phyloP scores from a whole-genome alignment of 768 basidiomycete species.

The Scleroderma bovista region DNA sequence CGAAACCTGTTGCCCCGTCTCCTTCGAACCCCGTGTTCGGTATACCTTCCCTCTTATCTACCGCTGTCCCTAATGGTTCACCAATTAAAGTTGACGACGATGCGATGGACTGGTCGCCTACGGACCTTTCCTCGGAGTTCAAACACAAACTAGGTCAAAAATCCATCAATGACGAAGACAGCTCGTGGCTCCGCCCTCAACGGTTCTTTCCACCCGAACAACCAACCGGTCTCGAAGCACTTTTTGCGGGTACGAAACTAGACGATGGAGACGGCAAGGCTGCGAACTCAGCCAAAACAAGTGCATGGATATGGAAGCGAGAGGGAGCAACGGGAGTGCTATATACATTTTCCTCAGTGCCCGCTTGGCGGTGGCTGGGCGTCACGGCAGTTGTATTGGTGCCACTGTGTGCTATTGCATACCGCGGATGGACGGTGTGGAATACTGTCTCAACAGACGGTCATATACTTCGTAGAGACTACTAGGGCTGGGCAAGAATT shows the following conservation, averaged over 20 bases:
- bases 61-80: constrained; percentile 21
- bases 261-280: constrained; percentile 34
- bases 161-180: constrained; percentile 29
- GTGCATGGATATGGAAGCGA: not conserved
- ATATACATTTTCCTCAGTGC: not conserved
- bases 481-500: not conserved
- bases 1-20: constrained; percentile 47
- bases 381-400: constrained; percentile 11
- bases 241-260: constrained; percentile 59
- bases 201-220: constrained; percentile 74
- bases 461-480: constrained; percentile 7
- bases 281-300: not conserved
- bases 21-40: constrained; percentile 60
- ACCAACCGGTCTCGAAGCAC: constrained; percentile 68
- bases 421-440: constrained; percentile 17
- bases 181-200: constrained; percentile 60
- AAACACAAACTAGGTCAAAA: constrained; percentile 16
- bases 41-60: constrained; percentile 48
- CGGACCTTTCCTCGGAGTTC: constrained; percentile 28
- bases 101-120: constrained; percentile 70
- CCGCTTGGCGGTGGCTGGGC: constrained; percentile 7
- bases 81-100: constrained; percentile 30
- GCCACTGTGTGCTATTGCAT: constrained; percentile 16
- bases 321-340: constrained; percentile 2
- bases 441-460: constrained; percentile 6